These are phyloP conservation scores for Didymella lethalis DNA, from an alignment of 2,329 filamentous ascomycete species.

Conservation along the genomic window DNA sequence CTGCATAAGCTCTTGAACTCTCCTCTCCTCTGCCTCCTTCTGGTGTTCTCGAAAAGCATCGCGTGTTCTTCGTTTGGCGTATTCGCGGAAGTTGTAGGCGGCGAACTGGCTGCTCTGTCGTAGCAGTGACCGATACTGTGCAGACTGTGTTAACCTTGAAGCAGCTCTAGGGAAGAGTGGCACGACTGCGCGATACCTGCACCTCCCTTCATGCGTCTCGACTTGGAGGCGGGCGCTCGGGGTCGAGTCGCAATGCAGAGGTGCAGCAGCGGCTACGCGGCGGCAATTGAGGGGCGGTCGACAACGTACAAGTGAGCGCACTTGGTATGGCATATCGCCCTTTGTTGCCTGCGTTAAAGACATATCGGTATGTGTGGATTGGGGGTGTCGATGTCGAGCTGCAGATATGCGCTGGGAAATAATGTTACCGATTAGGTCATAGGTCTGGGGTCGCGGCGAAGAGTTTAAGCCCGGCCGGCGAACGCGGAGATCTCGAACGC, in stretches of 20 bases:
- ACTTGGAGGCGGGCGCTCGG: slow-evolving; percentile 1
- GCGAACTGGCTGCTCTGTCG: slow-evolving; percentile 87
- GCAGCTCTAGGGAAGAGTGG: too few relatives aligned
- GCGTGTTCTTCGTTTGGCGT: slow-evolving; percentile 86
- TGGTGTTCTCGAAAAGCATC: slow-evolving; percentile 89
- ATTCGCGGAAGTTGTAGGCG: slow-evolving; percentile 97
- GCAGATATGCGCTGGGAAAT: slow-evolving; percentile 40
- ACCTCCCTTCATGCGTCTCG: background rate
- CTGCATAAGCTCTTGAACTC: slow-evolving; percentile 88
- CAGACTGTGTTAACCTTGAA: slow-evolving; percentile 7
- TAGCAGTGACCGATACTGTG: slow-evolving; percentile 88
- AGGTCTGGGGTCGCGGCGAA: slow-evolving; percentile 36
- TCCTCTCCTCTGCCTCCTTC: slow-evolving; percentile 73
- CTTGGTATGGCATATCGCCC: slow-evolving; percentile 51
- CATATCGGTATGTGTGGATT: slow-evolving; percentile 34
- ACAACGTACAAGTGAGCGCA: slow-evolving; percentile 50
- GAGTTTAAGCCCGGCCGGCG: slow-evolving; percentile 42
- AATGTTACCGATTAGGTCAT: slow-evolving; percentile 47
- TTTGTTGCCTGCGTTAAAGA: slow-evolving; percentile 47
- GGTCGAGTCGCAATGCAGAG: slow-evolving; percentile 10
- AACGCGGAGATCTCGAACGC: slow-evolving; percentile 20
- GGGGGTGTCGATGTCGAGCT: slow-evolving; percentile 34
- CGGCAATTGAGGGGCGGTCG: slow-evolving; percentile 6
- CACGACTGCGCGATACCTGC: background rate
- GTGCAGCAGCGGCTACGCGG: slow-evolving; percentile 8